Conservation (phyloP, 1,139 yeast species). For the Protomyces lactucae-debilis region DNA sequence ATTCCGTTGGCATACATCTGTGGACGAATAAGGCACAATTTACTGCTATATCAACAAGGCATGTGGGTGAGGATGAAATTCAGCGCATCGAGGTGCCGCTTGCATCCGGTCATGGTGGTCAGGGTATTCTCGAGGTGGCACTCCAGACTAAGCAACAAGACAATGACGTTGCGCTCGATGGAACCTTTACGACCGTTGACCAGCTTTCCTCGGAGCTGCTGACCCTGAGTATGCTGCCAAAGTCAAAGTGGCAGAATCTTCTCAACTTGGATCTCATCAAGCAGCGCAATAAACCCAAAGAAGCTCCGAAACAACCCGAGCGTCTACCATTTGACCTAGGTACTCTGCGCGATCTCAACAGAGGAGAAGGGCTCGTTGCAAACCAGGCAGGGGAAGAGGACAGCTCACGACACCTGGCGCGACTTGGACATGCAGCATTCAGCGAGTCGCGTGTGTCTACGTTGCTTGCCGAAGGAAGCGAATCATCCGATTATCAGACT, state of each 20-base stretch:
- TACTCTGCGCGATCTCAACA: conserved; percentile 26
- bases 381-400: background rate
- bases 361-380: conserved; percentile 26
- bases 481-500: conserved; percentile 40
- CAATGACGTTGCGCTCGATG: conserved; percentile 36
- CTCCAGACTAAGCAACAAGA: conserved; percentile 37
- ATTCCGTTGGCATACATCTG: conserved; percentile 80
- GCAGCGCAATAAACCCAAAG: conserved; percentile 82
- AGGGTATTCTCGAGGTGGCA: conserved; percentile 75
- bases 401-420: conserved; percentile 3
- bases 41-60: conserved; percentile 56
- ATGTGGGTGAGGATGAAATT: conserved; percentile 61
- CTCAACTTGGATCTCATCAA: conserved; percentile 75
- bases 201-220: conserved; percentile 61
- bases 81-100: conserved; percentile 61
- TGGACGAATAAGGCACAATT: conserved; percentile 94
- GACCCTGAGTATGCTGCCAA: conserved; percentile 72
- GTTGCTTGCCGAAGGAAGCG: conserved; percentile 53
- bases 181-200: conserved; percentile 52
- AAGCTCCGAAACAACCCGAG: conserved; percentile 81
- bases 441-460: conserved; percentile 60
- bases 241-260: conserved; percentile 71
- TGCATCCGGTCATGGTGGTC: conserved; percentile 78
- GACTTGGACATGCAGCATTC: background rate
- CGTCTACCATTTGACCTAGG: conserved; percentile 72